A percentile compares a stretch with the other conserved stretches of the same genome.
These are phyloP conservation scores for Pseudozyma flocculosa DNA, from an alignment of 1,284 basidiomycete genomes.

Conservation along the genomic window DNA sequence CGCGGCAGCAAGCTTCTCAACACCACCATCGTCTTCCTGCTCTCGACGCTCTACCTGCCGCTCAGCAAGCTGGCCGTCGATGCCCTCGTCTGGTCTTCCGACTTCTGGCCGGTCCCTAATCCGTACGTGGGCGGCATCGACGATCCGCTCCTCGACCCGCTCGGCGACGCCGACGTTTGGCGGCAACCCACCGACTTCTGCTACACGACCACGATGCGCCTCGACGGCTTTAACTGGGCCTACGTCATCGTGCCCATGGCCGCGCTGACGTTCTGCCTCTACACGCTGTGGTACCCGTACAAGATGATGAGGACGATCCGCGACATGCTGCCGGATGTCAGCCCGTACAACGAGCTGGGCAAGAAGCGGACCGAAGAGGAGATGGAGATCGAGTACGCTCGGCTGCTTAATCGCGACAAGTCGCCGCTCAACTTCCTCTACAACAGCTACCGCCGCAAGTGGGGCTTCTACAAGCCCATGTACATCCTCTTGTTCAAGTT, in stretches of 20 bases:
- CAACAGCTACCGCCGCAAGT: constrained; percentile 62
- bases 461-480: constrained; percentile 53
- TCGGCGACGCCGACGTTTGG: constrained; percentile 62
- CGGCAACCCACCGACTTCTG: constrained; percentile 72
- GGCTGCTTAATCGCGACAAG: constrained; percentile 67
- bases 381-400: constrained; percentile 73
- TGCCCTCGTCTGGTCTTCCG: constrained; percentile 46
- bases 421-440: constrained; percentile 75
- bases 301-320: constrained; percentile 65
- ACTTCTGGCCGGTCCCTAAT: constrained; percentile 60
- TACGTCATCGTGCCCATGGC: constrained; percentile 68
- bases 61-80: constrained; percentile 52
- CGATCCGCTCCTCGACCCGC: constrained; percentile 60
- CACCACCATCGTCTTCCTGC: constrained; percentile 42
- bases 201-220: constrained; percentile 67
- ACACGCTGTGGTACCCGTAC: constrained; percentile 74
- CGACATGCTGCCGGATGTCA: constrained; percentile 68
- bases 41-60: constrained; percentile 46
- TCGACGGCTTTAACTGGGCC: constrained; percentile 72
- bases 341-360: constrained; percentile 72
- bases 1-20: constrained; percentile 43
- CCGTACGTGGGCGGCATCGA: constrained; percentile 65
- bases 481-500: constrained; percentile 65
- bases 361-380: constrained; percentile 64
- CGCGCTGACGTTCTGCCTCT: constrained; percentile 64